Evolutionary conservation across 345 rosid species (phyloP), one percentile per base, ranked within the genome.

Genomic region (Sapria himalayana): DNA sequence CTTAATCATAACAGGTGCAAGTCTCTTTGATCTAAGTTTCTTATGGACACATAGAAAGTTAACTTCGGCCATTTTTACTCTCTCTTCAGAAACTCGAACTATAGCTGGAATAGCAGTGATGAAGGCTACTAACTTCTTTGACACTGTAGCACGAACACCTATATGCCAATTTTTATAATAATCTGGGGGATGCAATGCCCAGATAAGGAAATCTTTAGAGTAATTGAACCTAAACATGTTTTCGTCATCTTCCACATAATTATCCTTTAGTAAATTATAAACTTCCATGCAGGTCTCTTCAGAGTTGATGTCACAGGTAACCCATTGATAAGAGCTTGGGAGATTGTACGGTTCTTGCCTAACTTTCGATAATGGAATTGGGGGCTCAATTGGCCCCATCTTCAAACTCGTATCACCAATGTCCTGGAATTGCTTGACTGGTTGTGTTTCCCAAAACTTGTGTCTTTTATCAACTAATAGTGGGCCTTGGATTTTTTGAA

Each of bases 1-100:
- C 80, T 85, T 85, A 44, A 85, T 85, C 93, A 85, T 73, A 21
- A 85, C 96, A 4, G 96, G 96, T 3, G 96, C 92, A 2, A 85
- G 86, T 33, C 96, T 69, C 76, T 81, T 81, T 0, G 93, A 73
- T 49, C 96, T 71, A 39, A 85, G 93, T 72, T 78, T 78, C 76
- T 85, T 85, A 53, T 85, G 93, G 43, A 85, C 93, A 18, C 96
- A 85, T 63, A 85, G 56, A 67, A 85, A 85, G 61, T 85, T 85
- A 51, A 85, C 66, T 78, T 85, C 96, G 0, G 92, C 93, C 96
- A 81, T 81, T 43, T 71, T 77, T 22, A 85, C 76, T 35, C 77
- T 64, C 50, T 71, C 85, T 15, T 65, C 67, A 19, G 69, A 75
- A 34, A 73, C 86, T 67, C 93, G 65, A 46, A 85, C 78, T 51